Evolutionary conservation across 495 filamentous ascomycete genomes (phyloP).

Genomic region (Terfezia claveryi): DNA sequence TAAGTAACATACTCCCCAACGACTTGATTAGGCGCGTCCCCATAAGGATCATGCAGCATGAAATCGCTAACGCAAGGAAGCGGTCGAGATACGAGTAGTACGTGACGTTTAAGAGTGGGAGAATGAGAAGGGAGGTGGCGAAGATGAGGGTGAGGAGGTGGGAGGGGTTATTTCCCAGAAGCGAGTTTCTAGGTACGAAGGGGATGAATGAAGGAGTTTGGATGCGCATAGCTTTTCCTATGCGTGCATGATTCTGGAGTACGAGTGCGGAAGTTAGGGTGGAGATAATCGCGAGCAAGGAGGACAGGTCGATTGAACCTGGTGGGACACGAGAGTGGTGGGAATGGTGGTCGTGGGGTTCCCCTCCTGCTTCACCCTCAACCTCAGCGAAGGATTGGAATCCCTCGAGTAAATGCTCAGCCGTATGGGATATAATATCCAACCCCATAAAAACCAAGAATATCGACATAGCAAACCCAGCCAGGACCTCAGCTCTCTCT

Average conservation of each 20-base stretch:
- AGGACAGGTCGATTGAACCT: conserved; percentile 60
- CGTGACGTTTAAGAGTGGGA: conserved; percentile 58
- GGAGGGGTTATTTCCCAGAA: conserved; percentile 68
- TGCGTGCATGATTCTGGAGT: conserved; percentile 80
- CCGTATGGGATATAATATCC: conserved; percentile 76
- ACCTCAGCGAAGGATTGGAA: conserved; percentile 8
- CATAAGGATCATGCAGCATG: conserved; percentile 65
- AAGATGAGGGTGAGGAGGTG: conserved; percentile 83
- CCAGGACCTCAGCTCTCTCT: conserved; percentile 77
- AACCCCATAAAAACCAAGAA: conserved; percentile 90
- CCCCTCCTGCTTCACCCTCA: conserved; percentile 34
- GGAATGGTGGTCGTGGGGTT: conserved; percentile 32
- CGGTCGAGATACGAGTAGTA: conserved; percentile 64
- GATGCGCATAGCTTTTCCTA: conserved; percentile 46
- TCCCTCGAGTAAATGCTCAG: conserved; percentile 61
- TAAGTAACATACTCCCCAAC: conserved; percentile 79
- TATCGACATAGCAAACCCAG: conserved; percentile 91
- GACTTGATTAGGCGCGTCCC: conserved; percentile 62
- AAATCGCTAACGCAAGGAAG: conserved; percentile 53
- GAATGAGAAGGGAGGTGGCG: conserved; percentile 54
- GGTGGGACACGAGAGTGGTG: conserved; percentile 43
- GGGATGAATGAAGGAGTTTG: not conserved
- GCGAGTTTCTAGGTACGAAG: conserved; percentile 6
- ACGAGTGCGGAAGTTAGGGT: conserved; percentile 72
- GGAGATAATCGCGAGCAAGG: conserved; percentile 64